These are phyloP conservation scores for Ophiocordyceps sinensis DNA, from an alignment of 2,329 filamentous ascomycete species.

Conservation along the genomic window DNA sequence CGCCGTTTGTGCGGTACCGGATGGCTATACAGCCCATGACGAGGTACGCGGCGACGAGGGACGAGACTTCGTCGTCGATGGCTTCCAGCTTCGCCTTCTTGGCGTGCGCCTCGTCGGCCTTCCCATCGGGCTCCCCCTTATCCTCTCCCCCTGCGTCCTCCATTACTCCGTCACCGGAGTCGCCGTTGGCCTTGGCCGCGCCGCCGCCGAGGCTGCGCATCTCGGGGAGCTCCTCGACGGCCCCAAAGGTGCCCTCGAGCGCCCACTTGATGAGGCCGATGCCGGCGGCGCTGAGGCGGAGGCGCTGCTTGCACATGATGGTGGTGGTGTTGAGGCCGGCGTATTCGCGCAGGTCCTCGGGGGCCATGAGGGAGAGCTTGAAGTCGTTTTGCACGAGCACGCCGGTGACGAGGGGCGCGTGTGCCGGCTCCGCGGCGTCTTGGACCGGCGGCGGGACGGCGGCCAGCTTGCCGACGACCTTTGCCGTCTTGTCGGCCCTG, in stretches of 20 bases:
- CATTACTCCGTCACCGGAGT: conserved; percentile 15
- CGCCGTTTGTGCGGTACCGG: conserved; percentile 60
- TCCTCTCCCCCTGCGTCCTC: conserved; percentile 1
- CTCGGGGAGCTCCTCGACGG: conserved; percentile 55
- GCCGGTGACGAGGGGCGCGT: conserved; percentile 55
- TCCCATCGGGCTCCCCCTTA: conserved; percentile 8
- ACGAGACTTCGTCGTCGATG: conserved; percentile 49
- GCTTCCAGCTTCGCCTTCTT: conserved; percentile 29
- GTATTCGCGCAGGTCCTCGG: conserved; percentile 89
- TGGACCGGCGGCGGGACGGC: conserved; percentile 54
- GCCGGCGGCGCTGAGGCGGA: conserved; percentile 76
- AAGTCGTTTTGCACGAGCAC: conserved; percentile 97
- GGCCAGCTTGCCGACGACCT: conserved; percentile 89
- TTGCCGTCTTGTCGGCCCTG: conserved; percentile 86
- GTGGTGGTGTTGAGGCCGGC: conserved; percentile 94
- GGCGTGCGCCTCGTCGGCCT: conserved; percentile 19
- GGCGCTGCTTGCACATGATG: conserved; percentile 80
- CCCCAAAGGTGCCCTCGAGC: conserved; percentile 84
- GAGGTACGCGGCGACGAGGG: conserved; percentile 41
- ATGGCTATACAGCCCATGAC: conserved; percentile 88
- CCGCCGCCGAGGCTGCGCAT: conserved; percentile 21
- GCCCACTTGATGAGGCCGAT: conserved; percentile 89
- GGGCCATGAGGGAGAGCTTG: conserved; percentile 92
- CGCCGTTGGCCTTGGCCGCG: conserved; percentile 19
- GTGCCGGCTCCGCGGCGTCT: conserved; percentile 15